A percentile compares a stretch with the other conserved stretches of the same genome.
Conservation (phyloP, 139 green algal species). For the Desmodesmus armatus region DNA sequence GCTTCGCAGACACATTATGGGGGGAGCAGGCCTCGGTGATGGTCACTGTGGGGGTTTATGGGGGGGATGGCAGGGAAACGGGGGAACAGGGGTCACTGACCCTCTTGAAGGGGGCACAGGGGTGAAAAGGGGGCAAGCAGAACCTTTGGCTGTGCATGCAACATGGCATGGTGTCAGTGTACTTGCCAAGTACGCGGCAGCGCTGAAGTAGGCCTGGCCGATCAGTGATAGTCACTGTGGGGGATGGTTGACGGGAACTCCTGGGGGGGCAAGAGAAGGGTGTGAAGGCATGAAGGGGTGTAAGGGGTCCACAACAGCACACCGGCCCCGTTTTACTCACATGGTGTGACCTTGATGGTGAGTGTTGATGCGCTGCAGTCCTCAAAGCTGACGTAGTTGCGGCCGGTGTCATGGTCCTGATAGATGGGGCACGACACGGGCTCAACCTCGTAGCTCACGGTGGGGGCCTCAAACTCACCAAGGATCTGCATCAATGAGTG, state of each 20-base stretch:
- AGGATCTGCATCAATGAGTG: constrained; percentile 34
- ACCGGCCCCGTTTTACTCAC: neutral
- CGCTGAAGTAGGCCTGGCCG: neutral
- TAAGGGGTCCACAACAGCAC: neutral
- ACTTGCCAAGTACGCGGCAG: neutral
- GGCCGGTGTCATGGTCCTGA: neutral
- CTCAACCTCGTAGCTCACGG: neutral
- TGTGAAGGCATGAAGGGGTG: neutral
- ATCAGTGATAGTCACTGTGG: neutral
- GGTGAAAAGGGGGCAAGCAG: no score
- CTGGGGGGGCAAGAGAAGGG: no score
- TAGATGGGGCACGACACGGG: constrained; percentile 40
- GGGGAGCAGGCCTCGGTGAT: no score
- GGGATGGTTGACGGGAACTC: no score
- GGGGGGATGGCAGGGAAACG: no score
- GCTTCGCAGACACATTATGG: no score
- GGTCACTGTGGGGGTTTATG: no score
- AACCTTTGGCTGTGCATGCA: no score
- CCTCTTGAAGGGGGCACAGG: no score
- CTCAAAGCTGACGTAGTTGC: constrained; percentile 40
- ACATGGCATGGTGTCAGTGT: no score
- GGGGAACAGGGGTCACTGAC: no score
- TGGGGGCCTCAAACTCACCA: constrained; percentile 1
- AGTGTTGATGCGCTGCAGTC: constrained; percentile 18
- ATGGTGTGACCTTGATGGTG: neutral